phyloP scores from a whole-genome alignment of 148 eudicot species.

The Spergularia marina region DNA sequence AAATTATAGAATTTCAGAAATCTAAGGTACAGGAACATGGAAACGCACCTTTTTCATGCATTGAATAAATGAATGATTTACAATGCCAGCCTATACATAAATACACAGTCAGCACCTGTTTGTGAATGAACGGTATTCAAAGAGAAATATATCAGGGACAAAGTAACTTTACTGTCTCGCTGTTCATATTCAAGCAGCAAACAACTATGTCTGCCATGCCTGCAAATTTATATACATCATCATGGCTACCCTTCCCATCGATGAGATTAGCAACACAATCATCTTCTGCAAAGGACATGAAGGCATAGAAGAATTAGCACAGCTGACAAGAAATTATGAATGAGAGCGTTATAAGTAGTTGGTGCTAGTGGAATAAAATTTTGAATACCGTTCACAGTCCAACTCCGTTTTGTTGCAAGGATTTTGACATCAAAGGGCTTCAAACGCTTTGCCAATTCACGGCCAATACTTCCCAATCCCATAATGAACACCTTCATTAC shows the following conservation, averaged over 20 bases:
- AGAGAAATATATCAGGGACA: neutral
- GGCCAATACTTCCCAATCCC: conserved; percentile 88
- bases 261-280: conserved; percentile 48
- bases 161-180: conserved; percentile 57
- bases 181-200: conserved; percentile 80
- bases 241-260: conserved; percentile 83
- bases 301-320: conserved; percentile 1
- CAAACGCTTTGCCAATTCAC: conserved; percentile 82
- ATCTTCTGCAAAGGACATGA: conserved; percentile 29
- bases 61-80: conserved; percentile 64
- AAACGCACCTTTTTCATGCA: conserved; percentile 83
- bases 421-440: conserved; percentile 87
- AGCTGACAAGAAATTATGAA: neutral
- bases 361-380: conserved; percentile 1
- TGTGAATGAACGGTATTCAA: conserved; percentile 1
- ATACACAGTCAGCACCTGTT: conserved; percentile 15
- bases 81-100: conserved; percentile 67
- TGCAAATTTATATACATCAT: conserved; percentile 69
- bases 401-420: conserved; percentile 88
- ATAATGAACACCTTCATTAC: conserved; percentile 70
- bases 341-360: neutral
- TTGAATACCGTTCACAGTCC: conserved; percentile 50
- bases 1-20: too few species aligned
- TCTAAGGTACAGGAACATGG: neutral
- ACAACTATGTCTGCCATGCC: conserved; percentile 78